Evolutionary conservation across 1,284 basidiomycete species (phyloP).

Genomic region (Lentinus polychrous): DNA sequence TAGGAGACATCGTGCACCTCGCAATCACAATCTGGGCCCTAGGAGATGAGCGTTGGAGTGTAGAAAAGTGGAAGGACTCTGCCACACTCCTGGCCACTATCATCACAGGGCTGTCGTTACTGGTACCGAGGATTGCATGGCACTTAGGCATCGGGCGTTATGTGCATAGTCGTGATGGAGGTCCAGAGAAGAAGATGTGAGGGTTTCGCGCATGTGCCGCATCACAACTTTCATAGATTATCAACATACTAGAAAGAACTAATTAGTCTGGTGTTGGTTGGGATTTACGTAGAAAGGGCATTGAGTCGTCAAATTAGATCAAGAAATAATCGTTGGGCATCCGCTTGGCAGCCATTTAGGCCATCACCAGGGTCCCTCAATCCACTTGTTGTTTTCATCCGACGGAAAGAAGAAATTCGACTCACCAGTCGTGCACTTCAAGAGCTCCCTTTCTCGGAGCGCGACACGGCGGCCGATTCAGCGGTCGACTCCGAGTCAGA

Average conservation of each 20-base stretch:
- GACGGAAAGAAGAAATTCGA: slow-evolving; percentile 13
- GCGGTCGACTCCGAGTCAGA: slow-evolving; percentile 3
- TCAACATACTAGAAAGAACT: slow-evolving; percentile 7
- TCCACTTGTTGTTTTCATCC: slow-evolving; percentile 70
- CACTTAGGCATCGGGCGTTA: slow-evolving; percentile 68
- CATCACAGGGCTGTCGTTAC: slow-evolving; percentile 52
- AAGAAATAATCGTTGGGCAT: slow-evolving; percentile 58
- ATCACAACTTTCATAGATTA: slow-evolving; percentile 7
- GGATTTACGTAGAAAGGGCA: too few relatives aligned
- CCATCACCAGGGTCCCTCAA: slow-evolving; percentile 48
- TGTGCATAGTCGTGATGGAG: slow-evolving; percentile 54
- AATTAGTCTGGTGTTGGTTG: background rate
- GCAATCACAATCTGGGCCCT: slow-evolving; percentile 65
- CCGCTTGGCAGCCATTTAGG: slow-evolving; percentile 28
- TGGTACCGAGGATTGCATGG: slow-evolving; percentile 66
- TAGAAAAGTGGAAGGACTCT: slow-evolving; percentile 43
- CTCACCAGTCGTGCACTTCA: slow-evolving; percentile 5
- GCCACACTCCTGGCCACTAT: slow-evolving; percentile 63
- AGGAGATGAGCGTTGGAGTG: slow-evolving; percentile 56
- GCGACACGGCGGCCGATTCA: background rate
- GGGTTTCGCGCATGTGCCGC: slow-evolving; percentile 7
- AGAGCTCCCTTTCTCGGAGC: background rate
- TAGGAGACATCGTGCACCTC: slow-evolving; percentile 62
- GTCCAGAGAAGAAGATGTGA: slow-evolving; percentile 18
- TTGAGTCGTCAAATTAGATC: slow-evolving; percentile 79